These are phyloP conservation scores for Lathyrus sativus DNA, from an alignment of 306 rosid genomes.

Conservation along the genomic window DNA sequence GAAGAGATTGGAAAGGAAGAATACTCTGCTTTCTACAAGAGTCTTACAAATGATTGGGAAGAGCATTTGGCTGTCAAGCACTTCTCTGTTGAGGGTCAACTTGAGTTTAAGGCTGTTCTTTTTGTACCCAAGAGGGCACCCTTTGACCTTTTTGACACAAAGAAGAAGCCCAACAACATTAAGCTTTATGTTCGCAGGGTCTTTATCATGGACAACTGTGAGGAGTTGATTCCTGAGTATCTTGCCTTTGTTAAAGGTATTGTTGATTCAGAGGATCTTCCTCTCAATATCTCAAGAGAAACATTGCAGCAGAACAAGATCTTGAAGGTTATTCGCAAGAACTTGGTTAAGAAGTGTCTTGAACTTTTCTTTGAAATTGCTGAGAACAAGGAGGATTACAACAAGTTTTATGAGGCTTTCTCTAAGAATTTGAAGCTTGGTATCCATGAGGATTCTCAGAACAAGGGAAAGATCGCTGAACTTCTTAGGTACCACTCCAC, in stretches of 20 bases:
- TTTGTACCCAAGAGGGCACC: constrained; percentile 93
- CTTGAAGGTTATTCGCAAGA: constrained; percentile 82
- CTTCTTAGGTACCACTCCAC: constrained; percentile 80
- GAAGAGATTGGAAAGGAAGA: constrained; percentile 81
- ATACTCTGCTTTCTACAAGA: constrained; percentile 80
- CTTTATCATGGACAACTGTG: constrained; percentile 91
- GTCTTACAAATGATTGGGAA: constrained; percentile 88
- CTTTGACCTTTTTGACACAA: constrained; percentile 82
- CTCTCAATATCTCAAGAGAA: constrained; percentile 81
- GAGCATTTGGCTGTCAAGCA: constrained; percentile 86
- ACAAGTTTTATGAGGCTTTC: constrained; percentile 82
- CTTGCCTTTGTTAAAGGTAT: constrained; percentile 84
- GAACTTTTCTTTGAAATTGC: constrained; percentile 82
- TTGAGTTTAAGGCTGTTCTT: constrained; percentile 85
- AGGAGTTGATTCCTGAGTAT: constrained; percentile 84
- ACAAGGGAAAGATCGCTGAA: constrained; percentile 79
- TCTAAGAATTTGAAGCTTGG: constrained; percentile 87
- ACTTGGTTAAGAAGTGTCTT: constrained; percentile 80
- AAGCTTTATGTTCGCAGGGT: constrained; percentile 87
- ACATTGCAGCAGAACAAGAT: constrained; percentile 84
- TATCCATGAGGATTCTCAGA: constrained; percentile 76
- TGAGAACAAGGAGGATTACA: constrained; percentile 90
- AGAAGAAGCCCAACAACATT: constrained; percentile 88
- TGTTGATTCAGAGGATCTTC: constrained; percentile 88
- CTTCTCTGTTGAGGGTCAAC: constrained; percentile 88